A percentile compares a stretch with the other conserved stretches of the same genome.
Conservation (phyloP, 257 asterid species). For the Gentiana macrophylla region DNA sequence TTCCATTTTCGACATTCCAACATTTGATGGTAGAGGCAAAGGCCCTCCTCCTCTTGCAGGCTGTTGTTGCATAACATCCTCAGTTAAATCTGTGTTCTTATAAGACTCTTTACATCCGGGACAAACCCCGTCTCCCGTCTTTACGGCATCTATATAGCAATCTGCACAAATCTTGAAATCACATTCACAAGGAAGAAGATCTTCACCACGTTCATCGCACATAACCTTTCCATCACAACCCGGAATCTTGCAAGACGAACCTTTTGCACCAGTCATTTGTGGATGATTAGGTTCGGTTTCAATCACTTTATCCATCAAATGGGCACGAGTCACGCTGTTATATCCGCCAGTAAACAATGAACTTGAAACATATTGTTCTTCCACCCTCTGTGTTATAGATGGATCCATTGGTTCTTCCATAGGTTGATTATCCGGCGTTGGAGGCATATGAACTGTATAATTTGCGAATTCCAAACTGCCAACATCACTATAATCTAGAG, state of each 20-base stretch:
- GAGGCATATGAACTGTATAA: conserved; percentile 26
- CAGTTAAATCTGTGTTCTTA: conserved; percentile 16
- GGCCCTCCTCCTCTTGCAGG: conserved; percentile 23
- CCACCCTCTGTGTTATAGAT: conserved; percentile 16
- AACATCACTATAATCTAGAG: conserved; percentile 17
- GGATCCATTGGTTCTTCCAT: conserved; percentile 26
- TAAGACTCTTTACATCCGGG: conserved; percentile 26
- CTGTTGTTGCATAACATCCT: conserved; percentile 21
- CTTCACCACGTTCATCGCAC: conserved; percentile 24
- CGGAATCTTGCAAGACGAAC: conserved; percentile 18
- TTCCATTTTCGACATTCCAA: conserved; percentile 63
- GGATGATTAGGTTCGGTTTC: conserved; percentile 24
- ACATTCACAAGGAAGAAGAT: conserved; percentile 25
- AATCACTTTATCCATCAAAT: conserved; percentile 25
- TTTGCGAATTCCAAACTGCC: conserved; percentile 10
- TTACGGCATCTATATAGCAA: conserved; percentile 22
- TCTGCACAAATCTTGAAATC: conserved; percentile 24
- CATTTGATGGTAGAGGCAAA: conserved; percentile 48
- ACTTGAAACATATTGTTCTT: conserved; percentile 25
- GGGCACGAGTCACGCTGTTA: conserved; percentile 25
- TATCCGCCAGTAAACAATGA: conserved; percentile 24
- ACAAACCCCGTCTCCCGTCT: conserved; percentile 20
- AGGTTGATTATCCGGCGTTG: conserved; percentile 25
- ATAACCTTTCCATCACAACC: conserved; percentile 23
- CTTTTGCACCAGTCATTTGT: conserved; percentile 27